Evolutionary conservation across 148 eudicot genomes (phyloP), one percentile per base, ranked within the genome.

Genomic region (Arbutus unedo): DNA sequence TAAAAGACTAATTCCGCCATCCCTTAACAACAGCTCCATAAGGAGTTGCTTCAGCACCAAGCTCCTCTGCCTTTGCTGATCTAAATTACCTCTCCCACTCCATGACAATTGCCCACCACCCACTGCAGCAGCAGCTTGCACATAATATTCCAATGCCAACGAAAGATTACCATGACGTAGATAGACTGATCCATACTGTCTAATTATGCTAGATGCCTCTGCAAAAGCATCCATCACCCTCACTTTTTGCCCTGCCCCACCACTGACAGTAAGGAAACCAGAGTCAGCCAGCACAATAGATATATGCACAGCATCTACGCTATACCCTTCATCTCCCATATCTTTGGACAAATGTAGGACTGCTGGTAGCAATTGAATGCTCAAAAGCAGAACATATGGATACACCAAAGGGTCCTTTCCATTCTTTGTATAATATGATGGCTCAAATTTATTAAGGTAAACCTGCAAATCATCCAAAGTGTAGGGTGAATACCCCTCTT

Each of bases 351-450:
- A 84, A 86, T 91, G 87, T 48, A 92, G 76, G 60, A 91, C 90
- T 68, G 97, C 94, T 80, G 99, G 97, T 60, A 96, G 89, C 84
- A 94, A 85, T 88, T 96, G 99, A 82, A 96, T 88, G 89, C 99
- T 96, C 84, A 96, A 82, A 79, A 96, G 94, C 84, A 96, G 82
- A 80, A 94, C 93, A 84, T 96, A 96, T 1, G 97, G 97, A 85
- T 94, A 96, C 78, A 96, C 97, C 81, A 96, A 91, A 77, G 97
- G 99, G 87, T 96, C 99, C 88, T 94, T 96, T 74, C 98, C 98
- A 81, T 87, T 92, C 87, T 96, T 96, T 31, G 97, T 93, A 86
- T 96, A 96, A 83, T 96, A 91, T 38, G 99, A 93, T n/a, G 99
- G 94, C 84, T 96, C 98, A 87, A 96, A 96, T 85, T 96, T 94